Base-by-base conservation (phyloP, 768 basidiomycete genomes). In the Russula virescens region DNA sequence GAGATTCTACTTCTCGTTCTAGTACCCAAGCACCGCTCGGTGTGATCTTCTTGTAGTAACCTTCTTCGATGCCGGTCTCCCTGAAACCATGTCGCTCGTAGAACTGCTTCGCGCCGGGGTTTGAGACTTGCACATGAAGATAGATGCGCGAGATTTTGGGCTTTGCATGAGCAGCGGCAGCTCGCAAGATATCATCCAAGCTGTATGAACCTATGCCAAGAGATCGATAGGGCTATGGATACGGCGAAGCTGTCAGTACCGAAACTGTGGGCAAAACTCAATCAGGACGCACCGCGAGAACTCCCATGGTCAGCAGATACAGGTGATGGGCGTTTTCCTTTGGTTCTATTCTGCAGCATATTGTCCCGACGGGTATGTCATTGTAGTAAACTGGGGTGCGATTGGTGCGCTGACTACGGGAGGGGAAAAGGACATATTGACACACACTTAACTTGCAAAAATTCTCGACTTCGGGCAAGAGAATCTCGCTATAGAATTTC, bases 261-360 rank as follows among this genome's bases (percentile, higher is more conserved):
- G 21, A 55, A 23, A 13, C 45, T n/a, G 38, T 50, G 26, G 38
- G 7, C 13, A 46, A 28, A 26, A 35, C 18, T 31, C 52, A 57
- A 56, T 64, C 21, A 52, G 50, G 51, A 76, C 84, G 75, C 77
- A 94, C 91, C 60, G 91, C 91, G 59, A 95, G 84, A 65, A 95
- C 76, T 48, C 92, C 94, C 86, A 95, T 87, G 54, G 94, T 95
- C 87, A 94, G 91, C 71, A 94, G 80, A 75, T 95, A 95, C 62
- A 91, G 75, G 51, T 79, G 78, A 48, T 75, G 77, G 68, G 79
- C 74, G 49, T 77, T 81, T 69, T 82, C 80, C 69, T 84, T 83
- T 57, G 77, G 80, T 74, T 96, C 93, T 63, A 94, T 74, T 62
- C 91, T 83, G 76, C 89, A 92, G 73, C 90, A 93, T 69, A 94